These are phyloP conservation scores for Euptelea pleiosperma DNA, from an alignment of 164 flowering plant species.

Conservation along the genomic window DNA sequence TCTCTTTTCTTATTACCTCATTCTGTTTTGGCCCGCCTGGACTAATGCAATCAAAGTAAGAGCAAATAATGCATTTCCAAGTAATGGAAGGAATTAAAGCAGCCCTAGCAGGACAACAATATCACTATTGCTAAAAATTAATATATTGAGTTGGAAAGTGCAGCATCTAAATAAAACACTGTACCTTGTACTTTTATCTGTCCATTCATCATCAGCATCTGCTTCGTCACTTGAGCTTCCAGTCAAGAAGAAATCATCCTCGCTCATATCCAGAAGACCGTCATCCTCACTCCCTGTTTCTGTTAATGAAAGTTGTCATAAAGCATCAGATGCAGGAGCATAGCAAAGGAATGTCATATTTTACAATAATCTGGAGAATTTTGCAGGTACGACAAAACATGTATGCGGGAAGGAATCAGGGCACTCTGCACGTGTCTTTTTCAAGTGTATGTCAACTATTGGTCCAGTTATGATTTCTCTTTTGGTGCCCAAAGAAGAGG, in stretches of 20 bases:
- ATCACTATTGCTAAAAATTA: no score
- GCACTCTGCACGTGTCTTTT: not conserved
- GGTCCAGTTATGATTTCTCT: not conserved
- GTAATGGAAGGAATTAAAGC: no score
- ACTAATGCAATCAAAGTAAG: no score
- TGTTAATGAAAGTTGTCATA: constrained; percentile 25
- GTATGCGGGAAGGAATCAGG: not conserved
- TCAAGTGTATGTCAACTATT: not conserved
- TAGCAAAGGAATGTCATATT: not conserved
- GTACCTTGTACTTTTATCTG: constrained; percentile 86
- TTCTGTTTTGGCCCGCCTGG: no score
- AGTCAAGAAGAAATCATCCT: constrained; percentile 83
- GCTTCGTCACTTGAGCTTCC: constrained; percentile 98
- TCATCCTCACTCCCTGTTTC: constrained; percentile 99
- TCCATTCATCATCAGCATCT: constrained; percentile 98
- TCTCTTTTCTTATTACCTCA: no score
- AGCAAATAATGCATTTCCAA: no score
- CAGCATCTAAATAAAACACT: not conserved
- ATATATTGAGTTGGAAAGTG: no score
- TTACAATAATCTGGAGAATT: not conserved
- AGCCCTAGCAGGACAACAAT: no score
- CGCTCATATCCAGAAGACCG: constrained; percentile 81
- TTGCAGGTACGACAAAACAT: not conserved
- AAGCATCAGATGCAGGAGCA: constrained; percentile 11
- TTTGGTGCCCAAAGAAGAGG: no score